These are phyloP conservation scores for Globisporangium radiosum DNA, from an alignment of 352 stramenopile genomes.

Conservation along the genomic window DNA sequence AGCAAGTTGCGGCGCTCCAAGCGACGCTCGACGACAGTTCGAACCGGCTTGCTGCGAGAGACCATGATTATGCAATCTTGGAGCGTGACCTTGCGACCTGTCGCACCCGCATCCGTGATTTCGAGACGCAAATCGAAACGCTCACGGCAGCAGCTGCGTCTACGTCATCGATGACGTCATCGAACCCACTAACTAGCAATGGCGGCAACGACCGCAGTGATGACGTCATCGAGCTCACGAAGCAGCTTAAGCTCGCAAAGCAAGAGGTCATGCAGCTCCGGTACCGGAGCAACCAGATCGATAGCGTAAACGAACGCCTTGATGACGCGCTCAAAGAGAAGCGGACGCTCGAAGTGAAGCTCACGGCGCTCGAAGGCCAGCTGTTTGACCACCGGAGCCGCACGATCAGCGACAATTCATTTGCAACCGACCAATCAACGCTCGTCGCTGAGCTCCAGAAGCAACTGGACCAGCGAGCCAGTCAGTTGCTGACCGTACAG, in stretches of 20 bases:
- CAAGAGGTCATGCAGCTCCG: conserved; percentile 82
- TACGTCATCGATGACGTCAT: conserved; percentile 6
- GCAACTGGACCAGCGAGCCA: conserved; percentile 48
- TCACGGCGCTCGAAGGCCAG: conserved; percentile 72
- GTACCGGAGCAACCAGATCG: conserved; percentile 75
- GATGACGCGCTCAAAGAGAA: conserved; percentile 78
- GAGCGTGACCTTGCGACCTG: no score
- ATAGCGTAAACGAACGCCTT: conserved; percentile 57
- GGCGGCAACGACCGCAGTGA: conserved; percentile 15
- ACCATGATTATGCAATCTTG: no score
- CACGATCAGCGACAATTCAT: conserved; percentile 49
- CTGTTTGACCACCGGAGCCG: conserved; percentile 71
- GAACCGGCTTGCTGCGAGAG: conserved; percentile 9
- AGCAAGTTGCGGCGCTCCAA: conserved; percentile 18
- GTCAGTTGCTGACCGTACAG: conserved; percentile 39
- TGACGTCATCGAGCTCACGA: conserved; percentile 51
- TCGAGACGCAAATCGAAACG: conserved; percentile 1
- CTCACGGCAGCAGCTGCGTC: conserved; percentile 10
- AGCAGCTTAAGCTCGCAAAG: conserved; percentile 71
- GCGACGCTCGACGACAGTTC: conserved; percentile 1
- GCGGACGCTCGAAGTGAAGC: conserved; percentile 66
- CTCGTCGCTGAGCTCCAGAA: conserved; percentile 47
- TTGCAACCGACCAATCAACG: conserved; percentile 24
- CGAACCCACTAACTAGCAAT: conserved; percentile 13
- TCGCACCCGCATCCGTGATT: neutral